Base-by-base conservation (phyloP, 2,329 filamentous ascomycete species). In the Cercospora zeina region DNA sequence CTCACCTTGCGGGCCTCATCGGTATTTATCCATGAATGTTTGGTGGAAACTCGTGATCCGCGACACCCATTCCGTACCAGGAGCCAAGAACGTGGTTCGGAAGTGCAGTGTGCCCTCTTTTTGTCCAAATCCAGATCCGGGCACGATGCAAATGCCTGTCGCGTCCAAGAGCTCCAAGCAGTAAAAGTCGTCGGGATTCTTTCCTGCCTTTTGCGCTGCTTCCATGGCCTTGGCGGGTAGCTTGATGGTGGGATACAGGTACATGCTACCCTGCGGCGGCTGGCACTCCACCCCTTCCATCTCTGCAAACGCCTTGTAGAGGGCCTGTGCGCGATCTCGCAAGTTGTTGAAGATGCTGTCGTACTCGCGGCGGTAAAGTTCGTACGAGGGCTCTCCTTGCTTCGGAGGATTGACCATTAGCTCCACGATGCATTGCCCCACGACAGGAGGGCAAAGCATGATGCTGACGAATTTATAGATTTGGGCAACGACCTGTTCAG, bases 401-500 rank as follows among this genome's bases (percentile, higher is more conserved):
- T 85, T 84, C 39, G 95, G 95, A 58, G 95, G 95, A 82, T 97
- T 97, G 73, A 97, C 92, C 93, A 97, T 97, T 76, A 96, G 81
- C 81, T 97, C 95, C 65, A 99, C 90, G 53, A 97, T 83, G 79
- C 95, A 97, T 83, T 99, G 95, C 64, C 93, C 93, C 69, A 96
- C 85, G 71, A 99, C 95, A 27, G 95, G 93, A 55, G 95, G 89
- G 79, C 95, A 99, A 69, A 99, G 88, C 80, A 90, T 93, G 80
- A 99, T 97, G 76, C 89, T 95, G 74, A 97, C 89, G 76, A 96
- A 96, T 82, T 99, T 99, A 87, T 97, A 97, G 77, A 99, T 93
- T 81, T 97, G 89, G 68, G 89, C 90, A 73, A 90, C 88, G 68
- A 99, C 95, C 72, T 89, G 83, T 10, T 8, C 14, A 9, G 53